Conservation (phyloP, 1,139 yeast species). For the Saccharomycopsis crataegensis region DNA sequence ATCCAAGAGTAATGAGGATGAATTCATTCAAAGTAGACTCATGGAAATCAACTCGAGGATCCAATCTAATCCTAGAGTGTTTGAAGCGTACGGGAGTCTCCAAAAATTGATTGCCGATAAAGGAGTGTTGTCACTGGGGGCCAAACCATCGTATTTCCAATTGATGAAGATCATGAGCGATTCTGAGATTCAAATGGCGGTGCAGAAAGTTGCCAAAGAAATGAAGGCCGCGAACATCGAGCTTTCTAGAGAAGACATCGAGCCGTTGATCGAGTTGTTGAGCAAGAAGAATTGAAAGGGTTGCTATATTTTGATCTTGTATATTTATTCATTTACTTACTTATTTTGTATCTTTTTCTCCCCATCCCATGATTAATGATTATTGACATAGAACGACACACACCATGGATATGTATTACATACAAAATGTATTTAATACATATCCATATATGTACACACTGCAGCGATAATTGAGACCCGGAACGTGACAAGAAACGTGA, state of each 20-base stretch:
- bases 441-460: no score
- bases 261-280: constrained; percentile 12
- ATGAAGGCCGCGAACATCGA: constrained; percentile 16
- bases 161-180: constrained; percentile 14
- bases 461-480: no score
- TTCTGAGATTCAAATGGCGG: constrained; percentile 9
- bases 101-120: constrained; percentile 1
- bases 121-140: constrained; percentile 1
- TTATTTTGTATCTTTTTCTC: no score
- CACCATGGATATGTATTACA: no score
- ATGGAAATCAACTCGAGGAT: constrained; percentile 13
- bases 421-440: no score
- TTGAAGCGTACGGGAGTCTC: constrained; percentile 10
- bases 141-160: constrained; percentile 12
- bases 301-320: no score
- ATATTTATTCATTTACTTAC: no score
- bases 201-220: constrained; percentile 11
- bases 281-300: constrained; percentile 2
- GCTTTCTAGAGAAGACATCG: constrained; percentile 13
- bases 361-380: no score
- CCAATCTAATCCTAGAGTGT: constrained; percentile 8
- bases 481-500: no score
- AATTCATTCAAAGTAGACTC: constrained; percentile 13
- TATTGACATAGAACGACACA: no score
- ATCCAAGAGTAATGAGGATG: constrained; percentile 13